Percentiles rank a stretch among this genome's conserved stretches.
These are phyloP conservation scores for Leccinum imitatum DNA, from an alignment of 768 basidiomycete genomes.

Conservation along the genomic window DNA sequence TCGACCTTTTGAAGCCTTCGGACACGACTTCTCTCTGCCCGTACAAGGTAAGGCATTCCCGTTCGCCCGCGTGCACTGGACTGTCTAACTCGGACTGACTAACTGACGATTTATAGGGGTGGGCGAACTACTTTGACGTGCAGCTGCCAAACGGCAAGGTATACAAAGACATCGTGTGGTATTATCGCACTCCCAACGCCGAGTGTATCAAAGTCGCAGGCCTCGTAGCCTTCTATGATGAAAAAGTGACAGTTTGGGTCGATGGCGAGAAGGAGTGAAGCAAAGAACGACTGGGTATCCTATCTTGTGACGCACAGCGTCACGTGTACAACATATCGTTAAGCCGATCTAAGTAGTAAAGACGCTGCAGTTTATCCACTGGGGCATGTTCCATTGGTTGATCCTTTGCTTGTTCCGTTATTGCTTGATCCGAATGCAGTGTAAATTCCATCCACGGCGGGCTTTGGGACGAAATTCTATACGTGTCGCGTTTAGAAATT, in stretches of 20 bases:
- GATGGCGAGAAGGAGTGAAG: constrained; percentile 50
- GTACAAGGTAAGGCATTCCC: constrained; percentile 52
- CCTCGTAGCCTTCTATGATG: constrained; percentile 60
- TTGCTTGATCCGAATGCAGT: constrained; percentile 2
- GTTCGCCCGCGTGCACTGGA: neutral
- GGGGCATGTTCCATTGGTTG: neutral
- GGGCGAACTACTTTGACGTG: constrained; percentile 57
- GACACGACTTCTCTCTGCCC: constrained; percentile 51
- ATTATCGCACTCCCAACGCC: constrained; percentile 52
- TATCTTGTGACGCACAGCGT: neutral
- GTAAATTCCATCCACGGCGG: constrained; percentile 13
- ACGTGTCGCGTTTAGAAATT: neutral
- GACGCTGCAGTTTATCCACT: neutral
- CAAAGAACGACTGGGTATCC: constrained; percentile 13
- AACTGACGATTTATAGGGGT: constrained; percentile 41
- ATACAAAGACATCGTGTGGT: constrained; percentile 58
- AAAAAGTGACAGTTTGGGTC: constrained; percentile 65
- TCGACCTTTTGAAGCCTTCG: constrained; percentile 51
- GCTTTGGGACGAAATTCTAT: constrained; percentile 17
- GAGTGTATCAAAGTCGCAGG: constrained; percentile 54
- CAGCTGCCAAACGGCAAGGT: constrained; percentile 43
- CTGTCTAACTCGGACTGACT: too few relatives aligned
- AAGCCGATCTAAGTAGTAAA: neutral
- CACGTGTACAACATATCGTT: constrained; percentile 7
- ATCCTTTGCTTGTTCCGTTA: too few relatives aligned